Evolutionary conservation across 768 basidiomycete species (phyloP).

Genomic region (Gautieria morchelliformis): DNA sequence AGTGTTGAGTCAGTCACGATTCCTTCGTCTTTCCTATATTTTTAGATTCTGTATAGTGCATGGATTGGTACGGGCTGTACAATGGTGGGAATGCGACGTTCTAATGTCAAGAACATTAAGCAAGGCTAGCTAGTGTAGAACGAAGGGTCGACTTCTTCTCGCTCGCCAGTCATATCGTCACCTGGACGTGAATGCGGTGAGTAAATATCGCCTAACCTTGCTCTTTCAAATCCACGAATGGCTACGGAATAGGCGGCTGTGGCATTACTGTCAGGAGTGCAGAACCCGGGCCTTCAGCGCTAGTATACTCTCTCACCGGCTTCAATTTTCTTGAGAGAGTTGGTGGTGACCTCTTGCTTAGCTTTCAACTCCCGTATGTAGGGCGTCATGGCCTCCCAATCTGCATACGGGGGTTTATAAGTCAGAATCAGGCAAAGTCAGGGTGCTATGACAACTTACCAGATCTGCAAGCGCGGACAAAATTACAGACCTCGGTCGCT

Average conservation of each 20-base stretch:
- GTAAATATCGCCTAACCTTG: conserved; percentile 51
- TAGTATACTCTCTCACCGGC: conserved; percentile 41
- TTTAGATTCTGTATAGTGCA: too few relatives aligned
- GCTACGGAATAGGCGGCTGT: conserved; percentile 65
- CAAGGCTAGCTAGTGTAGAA: not conserved
- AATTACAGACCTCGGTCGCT: conserved; percentile 54
- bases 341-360: conserved; percentile 79
- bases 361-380: conserved; percentile 65
- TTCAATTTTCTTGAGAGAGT: conserved; percentile 94
- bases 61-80: not conserved
- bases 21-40: too few relatives aligned
- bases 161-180: not conserved
- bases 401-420: conserved; percentile 25
- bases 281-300: too few relatives aligned
- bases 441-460: conserved; percentile 30
- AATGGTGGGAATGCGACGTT: not conserved
- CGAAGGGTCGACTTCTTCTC: not conserved
- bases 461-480: conserved; percentile 67
- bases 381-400: conserved; percentile 70
- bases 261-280: not conserved
- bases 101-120: too few relatives aligned
- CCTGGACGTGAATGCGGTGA: not conserved
- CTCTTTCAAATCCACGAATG: conserved; percentile 48
- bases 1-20: too few relatives aligned
- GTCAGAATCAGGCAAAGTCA: not conserved